Evolutionary conservation across 2,329 filamentous ascomycete genomes (phyloP).

Genomic region (Xylariaceae sp.): DNA sequence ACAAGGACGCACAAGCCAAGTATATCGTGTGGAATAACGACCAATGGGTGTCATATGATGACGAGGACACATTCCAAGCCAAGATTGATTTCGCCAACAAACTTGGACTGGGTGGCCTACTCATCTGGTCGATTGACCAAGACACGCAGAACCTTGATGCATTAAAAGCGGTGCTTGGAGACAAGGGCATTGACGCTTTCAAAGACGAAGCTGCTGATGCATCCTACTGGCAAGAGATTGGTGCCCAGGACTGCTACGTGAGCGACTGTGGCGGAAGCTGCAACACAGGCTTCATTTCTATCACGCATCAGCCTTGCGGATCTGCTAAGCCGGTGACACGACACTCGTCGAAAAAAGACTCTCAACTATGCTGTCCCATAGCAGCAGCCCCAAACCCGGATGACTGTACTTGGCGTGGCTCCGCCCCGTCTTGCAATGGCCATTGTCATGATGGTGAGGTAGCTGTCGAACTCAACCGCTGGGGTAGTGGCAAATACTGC

Average conservation of each 20-base stretch:
- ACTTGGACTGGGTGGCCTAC: constrained; percentile 38
- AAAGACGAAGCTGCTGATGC: constrained; percentile 10
- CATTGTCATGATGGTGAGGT: constrained; percentile 44
- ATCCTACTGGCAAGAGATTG: constrained; percentile 25
- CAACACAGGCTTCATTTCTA: constrained; percentile 37
- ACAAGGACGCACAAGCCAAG: constrained; percentile 41
- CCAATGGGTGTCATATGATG: constrained; percentile 51
- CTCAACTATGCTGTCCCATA: constrained; percentile 42
- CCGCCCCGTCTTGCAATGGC: constrained; percentile 38
- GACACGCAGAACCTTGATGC: constrained; percentile 33
- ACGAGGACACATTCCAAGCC: constrained; percentile 42
- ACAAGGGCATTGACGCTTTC: constrained; percentile 13
- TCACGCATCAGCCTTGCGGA: constrained; percentile 40
- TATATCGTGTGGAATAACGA: constrained; percentile 42
- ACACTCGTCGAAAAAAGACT: constrained; percentile 12
- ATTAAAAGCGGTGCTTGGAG: constrained; percentile 22
- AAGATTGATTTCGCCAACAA: constrained; percentile 43
- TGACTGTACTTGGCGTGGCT: constrained; percentile 43
- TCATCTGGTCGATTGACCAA: constrained; percentile 45
- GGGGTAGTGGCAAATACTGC: constrained; percentile 38
- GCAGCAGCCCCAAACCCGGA: constrained; percentile 38
- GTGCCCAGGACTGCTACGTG: constrained; percentile 36
- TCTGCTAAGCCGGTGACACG: neutral
- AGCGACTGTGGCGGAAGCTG: constrained; percentile 39
- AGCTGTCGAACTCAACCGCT: constrained; percentile 38